phyloP scores from a whole-genome alignment of 1,284 basidiomycete species.

The Meira nashicola region DNA sequence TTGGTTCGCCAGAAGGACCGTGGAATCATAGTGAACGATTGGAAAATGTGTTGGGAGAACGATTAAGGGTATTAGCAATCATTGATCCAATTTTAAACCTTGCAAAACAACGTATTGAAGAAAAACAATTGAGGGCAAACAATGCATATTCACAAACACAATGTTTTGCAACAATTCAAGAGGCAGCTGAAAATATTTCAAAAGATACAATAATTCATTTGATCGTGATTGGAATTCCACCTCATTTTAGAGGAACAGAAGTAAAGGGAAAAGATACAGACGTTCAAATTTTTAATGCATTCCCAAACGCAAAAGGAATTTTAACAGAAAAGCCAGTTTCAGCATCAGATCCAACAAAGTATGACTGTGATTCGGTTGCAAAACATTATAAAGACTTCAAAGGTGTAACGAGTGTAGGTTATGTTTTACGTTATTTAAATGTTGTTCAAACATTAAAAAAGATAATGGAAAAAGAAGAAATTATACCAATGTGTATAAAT shows the following conservation, averaged over 20 bases:
- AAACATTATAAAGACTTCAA: slow-evolving; percentile 4
- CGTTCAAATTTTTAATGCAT: slow-evolving; percentile 15
- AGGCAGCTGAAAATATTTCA: slow-evolving; percentile 13
- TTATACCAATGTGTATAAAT: slow-evolving; percentile 23
- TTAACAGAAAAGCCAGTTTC: slow-evolving; percentile 48
- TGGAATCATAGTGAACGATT: slow-evolving; percentile 26
- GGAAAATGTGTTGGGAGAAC: slow-evolving; percentile 18
- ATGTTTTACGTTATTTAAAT: slow-evolving; percentile 29
- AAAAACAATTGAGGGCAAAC: slow-evolving; percentile 4
- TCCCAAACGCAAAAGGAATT: slow-evolving; percentile 19
- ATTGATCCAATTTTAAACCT: slow-evolving; percentile 31
- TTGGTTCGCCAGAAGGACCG: slow-evolving; percentile 23
- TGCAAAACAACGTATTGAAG: slow-evolving; percentile 19
- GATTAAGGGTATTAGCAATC: slow-evolving; percentile 27
- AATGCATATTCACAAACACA: slow-evolving; percentile 15
- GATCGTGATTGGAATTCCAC: slow-evolving; percentile 24
- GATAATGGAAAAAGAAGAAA: slow-evolving; percentile 14
- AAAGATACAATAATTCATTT: slow-evolving; percentile 19
- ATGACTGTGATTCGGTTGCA: slow-evolving; percentile 21
- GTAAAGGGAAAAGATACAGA: slow-evolving; percentile 18
- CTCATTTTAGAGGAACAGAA: slow-evolving; percentile 23
- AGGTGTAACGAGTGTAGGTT: slow-evolving; percentile 27
- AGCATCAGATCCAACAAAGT: slow-evolving; percentile 23
- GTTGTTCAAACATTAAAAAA: slow-evolving; percentile 16
- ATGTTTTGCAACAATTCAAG: slow-evolving; percentile 8